phyloP scores from a whole-genome alignment of 2,329 filamentous ascomycete genomes.

The Helminthosporium solani region DNA sequence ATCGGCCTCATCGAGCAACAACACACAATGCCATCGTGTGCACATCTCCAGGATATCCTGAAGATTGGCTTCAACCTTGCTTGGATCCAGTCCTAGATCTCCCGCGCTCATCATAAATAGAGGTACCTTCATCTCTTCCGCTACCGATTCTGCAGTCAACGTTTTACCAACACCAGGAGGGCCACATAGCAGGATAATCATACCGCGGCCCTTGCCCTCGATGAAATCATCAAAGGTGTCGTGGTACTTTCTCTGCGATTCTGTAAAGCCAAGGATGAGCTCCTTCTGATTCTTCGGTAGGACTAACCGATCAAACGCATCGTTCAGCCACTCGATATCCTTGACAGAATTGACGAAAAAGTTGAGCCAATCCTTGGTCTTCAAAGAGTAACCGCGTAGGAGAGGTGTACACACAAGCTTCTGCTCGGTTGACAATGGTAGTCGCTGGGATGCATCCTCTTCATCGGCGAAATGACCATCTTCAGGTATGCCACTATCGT shows the following conservation, averaged over 20 bases:
- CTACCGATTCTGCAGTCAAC: slow-evolving; percentile 40
- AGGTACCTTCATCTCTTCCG: slow-evolving; percentile 53
- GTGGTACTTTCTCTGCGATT: slow-evolving; percentile 28
- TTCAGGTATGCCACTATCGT: slow-evolving; percentile 25
- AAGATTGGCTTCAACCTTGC: slow-evolving; percentile 47
- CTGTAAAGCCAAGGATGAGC: slow-evolving; percentile 34
- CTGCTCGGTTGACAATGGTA: slow-evolving; percentile 25
- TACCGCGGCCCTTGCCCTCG: slow-evolving; percentile 54
- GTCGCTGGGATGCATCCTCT: slow-evolving; percentile 16
- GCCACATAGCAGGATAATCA: slow-evolving; percentile 54
- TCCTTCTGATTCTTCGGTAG: slow-evolving; percentile 34
- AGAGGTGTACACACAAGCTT: slow-evolving; percentile 31
- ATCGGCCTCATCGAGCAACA: slow-evolving; percentile 55
- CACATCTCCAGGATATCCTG: slow-evolving; percentile 51
- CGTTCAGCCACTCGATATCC: slow-evolving; percentile 33
- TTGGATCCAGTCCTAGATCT: slow-evolving; percentile 50
- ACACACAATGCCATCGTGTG: slow-evolving; percentile 52
- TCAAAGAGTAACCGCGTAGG: slow-evolving; percentile 30
- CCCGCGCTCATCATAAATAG: slow-evolving; percentile 53
- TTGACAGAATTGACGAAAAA: slow-evolving; percentile 32
- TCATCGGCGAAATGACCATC: slow-evolving; percentile 39
- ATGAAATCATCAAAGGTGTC: slow-evolving; percentile 28
- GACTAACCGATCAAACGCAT: slow-evolving; percentile 32
- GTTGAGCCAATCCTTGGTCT: slow-evolving; percentile 31
- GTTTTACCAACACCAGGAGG: slow-evolving; percentile 59